These are phyloP conservation scores for Fusarium multiceps DNA, from an alignment of 2,329 filamentous ascomycete species.

Conservation along the genomic window DNA sequence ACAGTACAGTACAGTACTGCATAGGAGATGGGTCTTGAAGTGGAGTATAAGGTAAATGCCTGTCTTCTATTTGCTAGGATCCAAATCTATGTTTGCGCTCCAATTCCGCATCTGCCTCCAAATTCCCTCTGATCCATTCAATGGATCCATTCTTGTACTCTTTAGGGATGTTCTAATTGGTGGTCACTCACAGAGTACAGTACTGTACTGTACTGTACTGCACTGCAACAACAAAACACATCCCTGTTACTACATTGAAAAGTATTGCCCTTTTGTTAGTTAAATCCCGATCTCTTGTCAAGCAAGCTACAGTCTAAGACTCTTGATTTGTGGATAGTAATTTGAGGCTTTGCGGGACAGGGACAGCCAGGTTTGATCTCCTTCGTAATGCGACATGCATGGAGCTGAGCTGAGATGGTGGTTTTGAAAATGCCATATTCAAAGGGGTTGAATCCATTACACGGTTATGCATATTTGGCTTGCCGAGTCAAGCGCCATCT, in stretches of 20 bases:
- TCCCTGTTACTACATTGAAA: background rate
- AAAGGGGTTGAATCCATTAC: background rate
- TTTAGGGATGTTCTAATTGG: background rate
- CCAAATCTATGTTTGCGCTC: background rate
- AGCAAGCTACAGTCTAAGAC: constrained; percentile 23
- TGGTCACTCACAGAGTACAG: constrained; percentile 2
- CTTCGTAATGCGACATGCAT: background rate
- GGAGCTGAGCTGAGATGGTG: background rate
- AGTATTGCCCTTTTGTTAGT: constrained; percentile 14
- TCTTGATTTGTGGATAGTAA: background rate
- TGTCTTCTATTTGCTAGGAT: constrained; percentile 6
- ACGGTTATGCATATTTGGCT: background rate
- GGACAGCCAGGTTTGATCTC: background rate
- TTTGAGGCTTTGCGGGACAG: background rate
- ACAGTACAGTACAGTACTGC: background rate
- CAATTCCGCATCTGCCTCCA: constrained; percentile 17
- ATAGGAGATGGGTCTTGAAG: background rate
- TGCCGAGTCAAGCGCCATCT: constrained; percentile 18
- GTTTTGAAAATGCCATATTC: constrained; percentile 5
- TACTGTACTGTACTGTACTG: background rate
- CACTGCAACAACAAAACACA: background rate
- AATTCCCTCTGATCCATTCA: background rate
- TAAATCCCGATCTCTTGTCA: constrained; percentile 5
- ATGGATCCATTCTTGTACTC: background rate
- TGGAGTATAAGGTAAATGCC: constrained; percentile 3